Conservation (phyloP, 257 asterid genomes). For the Solanum sejunctum region DNA sequence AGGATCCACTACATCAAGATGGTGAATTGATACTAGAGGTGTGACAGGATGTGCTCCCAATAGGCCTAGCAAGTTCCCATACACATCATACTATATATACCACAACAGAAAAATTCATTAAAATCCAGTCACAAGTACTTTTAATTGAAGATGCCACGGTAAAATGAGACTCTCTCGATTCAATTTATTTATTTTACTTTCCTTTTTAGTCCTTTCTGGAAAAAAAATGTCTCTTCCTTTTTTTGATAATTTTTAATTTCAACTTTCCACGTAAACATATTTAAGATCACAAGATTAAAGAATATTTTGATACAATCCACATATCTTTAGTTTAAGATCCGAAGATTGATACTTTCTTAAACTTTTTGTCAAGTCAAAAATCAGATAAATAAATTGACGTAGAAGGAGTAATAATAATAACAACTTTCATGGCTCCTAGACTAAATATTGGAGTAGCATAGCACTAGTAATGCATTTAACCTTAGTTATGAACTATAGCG, state of each 20-base stretch:
- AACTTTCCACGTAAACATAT: background rate
- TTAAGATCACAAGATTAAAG: no score
- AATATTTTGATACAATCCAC: background rate
- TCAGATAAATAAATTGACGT: no score
- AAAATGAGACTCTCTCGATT: background rate
- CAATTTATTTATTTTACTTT: background rate
- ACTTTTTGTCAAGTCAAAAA: no score
- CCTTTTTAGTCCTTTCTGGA: no score
- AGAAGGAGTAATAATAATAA: background rate
- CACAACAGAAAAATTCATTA: background rate
- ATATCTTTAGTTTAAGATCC: background rate
- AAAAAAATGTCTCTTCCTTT: background rate
- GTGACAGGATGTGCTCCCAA: conserved; percentile 78
- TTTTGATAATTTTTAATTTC: background rate
- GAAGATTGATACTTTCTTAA: no score
- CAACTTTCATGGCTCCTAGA: background rate
- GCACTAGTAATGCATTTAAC: background rate
- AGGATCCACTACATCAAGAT: conserved; percentile 79
- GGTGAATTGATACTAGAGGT: conserved; percentile 80
- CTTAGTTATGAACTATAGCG: background rate
- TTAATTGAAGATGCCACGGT: background rate
- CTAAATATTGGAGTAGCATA: background rate
- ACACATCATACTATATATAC: conserved; percentile 71
- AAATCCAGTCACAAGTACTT: background rate
- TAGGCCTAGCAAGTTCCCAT: conserved; percentile 80